Percentiles rank a stretch among this genome's conserved stretches.
These are phyloP conservation scores for Periconia sp. DNA, from an alignment of 2,329 filamentous ascomycete species.

Conservation along the genomic window DNA sequence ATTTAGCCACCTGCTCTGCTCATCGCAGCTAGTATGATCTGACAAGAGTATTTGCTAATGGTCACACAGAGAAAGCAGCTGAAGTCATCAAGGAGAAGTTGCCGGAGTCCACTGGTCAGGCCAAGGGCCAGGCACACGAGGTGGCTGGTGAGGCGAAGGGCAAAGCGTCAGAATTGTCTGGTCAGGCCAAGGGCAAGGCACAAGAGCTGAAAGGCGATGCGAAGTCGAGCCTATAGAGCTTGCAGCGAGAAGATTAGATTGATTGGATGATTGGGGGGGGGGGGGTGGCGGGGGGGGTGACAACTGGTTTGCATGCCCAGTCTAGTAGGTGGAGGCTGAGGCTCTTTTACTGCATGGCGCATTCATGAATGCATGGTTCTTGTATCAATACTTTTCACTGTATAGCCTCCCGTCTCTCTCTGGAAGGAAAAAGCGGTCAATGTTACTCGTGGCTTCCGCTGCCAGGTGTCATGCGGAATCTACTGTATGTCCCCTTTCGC, in stretches of 20 bases:
- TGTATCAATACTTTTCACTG: background rate
- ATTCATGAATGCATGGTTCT: background rate
- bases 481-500: too few relatives aligned
- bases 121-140: slow-evolving; percentile 43
- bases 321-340: background rate
- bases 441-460: too few relatives aligned
- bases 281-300: background rate
- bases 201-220: slow-evolving; percentile 52
- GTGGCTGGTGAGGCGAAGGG: slow-evolving; percentile 42
- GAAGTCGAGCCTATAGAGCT: too few relatives aligned
- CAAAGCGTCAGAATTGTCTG: slow-evolving; percentile 47
- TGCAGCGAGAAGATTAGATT: background rate
- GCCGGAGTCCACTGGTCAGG: slow-evolving; percentile 39
- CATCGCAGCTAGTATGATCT: slow-evolving; percentile 19
- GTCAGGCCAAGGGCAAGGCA: slow-evolving; percentile 52
- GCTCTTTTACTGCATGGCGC: background rate
- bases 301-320: background rate
- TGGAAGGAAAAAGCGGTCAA: too few relatives aligned
- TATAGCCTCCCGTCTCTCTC: too few relatives aligned
- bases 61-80: slow-evolving; percentile 56
- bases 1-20: slow-evolving; percentile 1
- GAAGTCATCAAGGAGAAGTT: slow-evolving; percentile 47
- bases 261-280: background rate
- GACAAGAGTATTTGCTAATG: slow-evolving; percentile 5
- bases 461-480: too few relatives aligned